A percentile compares a stretch with the other conserved stretches of the same genome.
phyloP scores from a whole-genome alignment of 2,329 filamentous ascomycete species.

The Penicillium capsulatum region DNA sequence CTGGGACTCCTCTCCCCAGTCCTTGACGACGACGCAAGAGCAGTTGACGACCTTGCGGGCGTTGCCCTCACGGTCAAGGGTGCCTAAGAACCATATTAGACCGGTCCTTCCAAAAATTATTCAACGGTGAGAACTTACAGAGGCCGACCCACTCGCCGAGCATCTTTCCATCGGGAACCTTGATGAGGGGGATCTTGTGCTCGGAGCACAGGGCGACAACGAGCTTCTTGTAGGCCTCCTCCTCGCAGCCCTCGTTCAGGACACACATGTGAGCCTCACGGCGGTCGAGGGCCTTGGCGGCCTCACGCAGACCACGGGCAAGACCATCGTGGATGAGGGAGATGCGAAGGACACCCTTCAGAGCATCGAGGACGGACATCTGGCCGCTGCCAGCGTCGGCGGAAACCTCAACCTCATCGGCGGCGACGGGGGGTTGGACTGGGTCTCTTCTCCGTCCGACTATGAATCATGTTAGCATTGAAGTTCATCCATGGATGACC shows the following conservation, averaged over 20 bases:
- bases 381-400: constrained; percentile 72
- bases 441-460: constrained; percentile 99
- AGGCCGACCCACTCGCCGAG: constrained; percentile 99
- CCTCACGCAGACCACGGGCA: constrained; percentile 95
- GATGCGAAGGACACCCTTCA: constrained; percentile 98
- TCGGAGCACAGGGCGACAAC: constrained; percentile 97
- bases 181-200: constrained; percentile 99
- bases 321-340: constrained; percentile 99
- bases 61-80: constrained; percentile 98
- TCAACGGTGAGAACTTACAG: constrained; percentile 63
- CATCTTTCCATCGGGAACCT: constrained; percentile 99
- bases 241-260: constrained; percentile 98
- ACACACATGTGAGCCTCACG: constrained; percentile 99
- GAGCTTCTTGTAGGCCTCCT: constrained; percentile 99
- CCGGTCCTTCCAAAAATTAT: not conserved
- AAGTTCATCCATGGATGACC: too few species aligned
- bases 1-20: constrained; percentile 99
- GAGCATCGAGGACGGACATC: constrained; percentile 97
- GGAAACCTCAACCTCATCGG: constrained; percentile 90
- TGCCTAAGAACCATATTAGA: constrained; percentile 57
- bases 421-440: constrained; percentile 64
- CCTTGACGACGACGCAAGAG: constrained; percentile 99
- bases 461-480: constrained; percentile 40
- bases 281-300: constrained; percentile 96
- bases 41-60: constrained; percentile 99